Evolutionary conservation across 2,329 filamentous ascomycete genomes (phyloP).

Genomic region (Aspergillus flavus): DNA sequence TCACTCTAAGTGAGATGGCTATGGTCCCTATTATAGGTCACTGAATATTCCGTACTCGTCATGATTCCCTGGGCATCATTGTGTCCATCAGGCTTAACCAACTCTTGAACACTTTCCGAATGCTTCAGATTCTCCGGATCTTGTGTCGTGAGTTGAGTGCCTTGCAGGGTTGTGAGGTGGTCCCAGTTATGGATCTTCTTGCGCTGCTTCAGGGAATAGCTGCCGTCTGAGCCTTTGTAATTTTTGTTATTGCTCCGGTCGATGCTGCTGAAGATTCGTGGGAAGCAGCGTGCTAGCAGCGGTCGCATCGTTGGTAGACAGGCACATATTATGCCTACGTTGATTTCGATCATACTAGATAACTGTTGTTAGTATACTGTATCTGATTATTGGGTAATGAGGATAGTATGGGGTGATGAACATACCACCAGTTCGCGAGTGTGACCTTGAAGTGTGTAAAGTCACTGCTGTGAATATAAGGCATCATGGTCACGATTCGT

Average conservation of each 20-base stretch:
- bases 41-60: not conserved
- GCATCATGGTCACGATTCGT: constrained; percentile 21
- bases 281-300: constrained; percentile 8
- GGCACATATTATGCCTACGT: constrained; percentile 21
- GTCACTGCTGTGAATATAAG: constrained; percentile 14
- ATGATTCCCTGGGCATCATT: not conserved
- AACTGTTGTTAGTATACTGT: not conserved
- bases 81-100: not conserved
- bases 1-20: not conserved
- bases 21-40: not conserved
- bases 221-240: constrained; percentile 3
- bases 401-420: not conserved
- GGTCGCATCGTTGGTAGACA: constrained; percentile 18
- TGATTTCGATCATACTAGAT: constrained; percentile 19
- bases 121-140: not conserved
- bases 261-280: constrained; percentile 4
- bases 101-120: not conserved
- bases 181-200: constrained; percentile 17
- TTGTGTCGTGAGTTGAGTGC: not conserved
- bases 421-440: constrained; percentile 20
- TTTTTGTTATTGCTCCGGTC: not conserved
- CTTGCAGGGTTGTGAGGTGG: constrained; percentile 8
- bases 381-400: accelerated
- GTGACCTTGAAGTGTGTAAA: constrained; percentile 20
- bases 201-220: constrained; percentile 1